Percentiles rank a stretch among this genome's conserved stretches.
phyloP scores from a whole-genome alignment of 305 asterid species.

The Coffea humblotiana region DNA sequence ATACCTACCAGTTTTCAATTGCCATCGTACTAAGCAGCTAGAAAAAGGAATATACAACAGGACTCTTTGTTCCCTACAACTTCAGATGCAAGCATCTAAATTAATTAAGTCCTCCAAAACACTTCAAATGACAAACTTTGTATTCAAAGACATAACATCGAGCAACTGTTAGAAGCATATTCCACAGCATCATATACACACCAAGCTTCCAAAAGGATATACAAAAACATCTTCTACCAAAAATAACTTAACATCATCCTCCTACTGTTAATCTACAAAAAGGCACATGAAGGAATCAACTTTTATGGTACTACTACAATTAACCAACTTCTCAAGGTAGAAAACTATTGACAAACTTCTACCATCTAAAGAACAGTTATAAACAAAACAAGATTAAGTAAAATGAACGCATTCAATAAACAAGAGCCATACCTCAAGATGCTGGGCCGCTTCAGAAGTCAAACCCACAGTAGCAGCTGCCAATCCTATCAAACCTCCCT shows the following conservation, averaged over 20 bases:
- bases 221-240: background rate
- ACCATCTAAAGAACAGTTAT: background rate
- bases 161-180: background rate
- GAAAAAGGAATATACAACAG: background rate
- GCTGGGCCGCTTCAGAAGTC: conserved; percentile 88
- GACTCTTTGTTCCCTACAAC: background rate
- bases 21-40: background rate
- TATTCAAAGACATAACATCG: background rate
- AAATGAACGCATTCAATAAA: background rate
- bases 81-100: background rate
- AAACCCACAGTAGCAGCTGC: conserved; percentile 98
- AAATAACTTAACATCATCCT: background rate
- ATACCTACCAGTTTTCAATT: background rate
- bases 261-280: background rate
- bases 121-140: background rate
- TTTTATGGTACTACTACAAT: background rate
- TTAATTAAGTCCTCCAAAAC: background rate
- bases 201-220: background rate
- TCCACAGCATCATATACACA: background rate
- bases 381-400: background rate
- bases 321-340: background rate
- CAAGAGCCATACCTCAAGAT: conserved; percentile 69
- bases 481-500: conserved; percentile 98
- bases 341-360: background rate
- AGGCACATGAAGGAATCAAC: background rate